Evolutionary conservation across 2,329 filamentous ascomycete species (phyloP).

Genomic region (Xylariaceae sp.): DNA sequence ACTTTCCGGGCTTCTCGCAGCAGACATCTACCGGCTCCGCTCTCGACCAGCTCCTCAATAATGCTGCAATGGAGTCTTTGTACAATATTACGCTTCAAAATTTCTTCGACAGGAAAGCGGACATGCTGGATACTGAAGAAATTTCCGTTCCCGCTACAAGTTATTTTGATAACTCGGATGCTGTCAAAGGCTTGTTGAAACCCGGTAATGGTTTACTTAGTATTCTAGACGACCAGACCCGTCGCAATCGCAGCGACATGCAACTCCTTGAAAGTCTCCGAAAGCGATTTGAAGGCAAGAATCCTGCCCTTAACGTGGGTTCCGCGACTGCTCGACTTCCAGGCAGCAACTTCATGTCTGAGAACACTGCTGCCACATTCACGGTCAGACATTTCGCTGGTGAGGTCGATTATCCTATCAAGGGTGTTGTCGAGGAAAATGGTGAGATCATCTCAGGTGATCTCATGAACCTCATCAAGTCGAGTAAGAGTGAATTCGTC

Average conservation of each 20-base stretch:
- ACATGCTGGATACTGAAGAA: conserved; percentile 91
- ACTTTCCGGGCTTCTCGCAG: conserved; percentile 93
- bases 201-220: conserved; percentile 87
- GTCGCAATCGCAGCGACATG: conserved; percentile 79
- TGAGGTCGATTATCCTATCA: conserved; percentile 89
- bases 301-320: conserved; percentile 79
- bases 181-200: conserved; percentile 87
- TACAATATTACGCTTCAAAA: conserved; percentile 93
- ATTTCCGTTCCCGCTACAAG: conserved; percentile 85
- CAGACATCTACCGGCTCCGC: conserved; percentile 77
- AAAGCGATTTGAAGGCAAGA: conserved; percentile 93
- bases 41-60: conserved; percentile 90
- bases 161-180: conserved; percentile 97
- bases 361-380: conserved; percentile 76
- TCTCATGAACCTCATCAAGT: conserved; percentile 87
- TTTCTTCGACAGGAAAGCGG: conserved; percentile 93
- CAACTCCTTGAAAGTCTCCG: conserved; percentile 87
- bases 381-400: conserved; percentile 94
- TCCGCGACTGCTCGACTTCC: conserved; percentile 72
- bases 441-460: conserved; percentile 94
- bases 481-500: conserved; percentile 84
- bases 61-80: conserved; percentile 85
- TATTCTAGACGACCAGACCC: conserved; percentile 94
- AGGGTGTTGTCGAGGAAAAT: conserved; percentile 88
- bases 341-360: conserved; percentile 84